phyloP scores from a whole-genome alignment of 495 filamentous ascomycete genomes.

The Echria macrotheca region DNA sequence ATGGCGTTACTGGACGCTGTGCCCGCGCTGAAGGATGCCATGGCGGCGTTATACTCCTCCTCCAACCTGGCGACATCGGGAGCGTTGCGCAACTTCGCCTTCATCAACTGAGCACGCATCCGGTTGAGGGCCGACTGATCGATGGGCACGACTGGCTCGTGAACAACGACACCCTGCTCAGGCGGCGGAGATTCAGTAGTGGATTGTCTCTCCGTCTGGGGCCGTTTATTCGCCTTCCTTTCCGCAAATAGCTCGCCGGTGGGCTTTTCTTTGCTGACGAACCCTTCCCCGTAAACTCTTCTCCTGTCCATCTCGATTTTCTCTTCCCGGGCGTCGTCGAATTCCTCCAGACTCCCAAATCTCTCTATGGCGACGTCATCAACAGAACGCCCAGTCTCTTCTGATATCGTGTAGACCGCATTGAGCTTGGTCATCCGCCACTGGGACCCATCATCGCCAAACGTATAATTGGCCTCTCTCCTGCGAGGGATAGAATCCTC shows the following conservation, averaged over 20 bases:
- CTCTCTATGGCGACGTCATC: slow-evolving; percentile 79
- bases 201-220: neutral
- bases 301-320: slow-evolving; percentile 86
- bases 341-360: slow-evolving; percentile 73
- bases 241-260: slow-evolving; percentile 82
- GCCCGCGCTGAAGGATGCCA: slow-evolving; percentile 45
- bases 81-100: slow-evolving; percentile 75
- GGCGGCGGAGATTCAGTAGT: slow-evolving; percentile 15
- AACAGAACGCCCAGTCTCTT: slow-evolving; percentile 62
- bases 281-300: slow-evolving; percentile 77
- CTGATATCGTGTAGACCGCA: slow-evolving; percentile 72
- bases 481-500: slow-evolving; percentile 36
- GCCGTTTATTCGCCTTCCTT: slow-evolving; percentile 34
- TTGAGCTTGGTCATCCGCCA: slow-evolving; percentile 97
- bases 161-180: slow-evolving; percentile 41
- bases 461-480: slow-evolving; percentile 72
- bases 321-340: slow-evolving; percentile 93
- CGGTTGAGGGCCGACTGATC: slow-evolving; percentile 80
- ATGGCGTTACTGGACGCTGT: slow-evolving; percentile 60
- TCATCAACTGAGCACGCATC: slow-evolving; percentile 88
- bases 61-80: slow-evolving; percentile 75
- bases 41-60: slow-evolving; percentile 71
- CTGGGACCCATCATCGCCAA: slow-evolving; percentile 82
- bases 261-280: slow-evolving; percentile 82
- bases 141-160: slow-evolving; percentile 43